Conservation (phyloP, 2,329 filamentous ascomycete genomes). For the Madurella mycetomatis region DNA sequence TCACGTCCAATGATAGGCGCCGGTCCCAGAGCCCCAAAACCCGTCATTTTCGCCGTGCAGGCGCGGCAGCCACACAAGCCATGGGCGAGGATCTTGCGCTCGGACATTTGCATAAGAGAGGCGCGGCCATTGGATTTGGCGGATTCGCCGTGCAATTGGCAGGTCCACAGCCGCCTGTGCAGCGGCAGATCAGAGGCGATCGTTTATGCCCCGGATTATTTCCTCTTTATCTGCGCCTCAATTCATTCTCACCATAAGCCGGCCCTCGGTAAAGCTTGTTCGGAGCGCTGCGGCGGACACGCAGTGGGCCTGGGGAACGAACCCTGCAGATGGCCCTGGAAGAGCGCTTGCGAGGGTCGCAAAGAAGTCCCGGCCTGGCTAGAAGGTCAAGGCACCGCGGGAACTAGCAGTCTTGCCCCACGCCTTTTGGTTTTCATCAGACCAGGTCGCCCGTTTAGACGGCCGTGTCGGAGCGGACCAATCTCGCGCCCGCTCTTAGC, state of each 20-base stretch:
- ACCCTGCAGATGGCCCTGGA: not conserved
- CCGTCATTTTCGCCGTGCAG: not conserved
- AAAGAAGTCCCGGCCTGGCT: too few species aligned
- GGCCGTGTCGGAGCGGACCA: not conserved
- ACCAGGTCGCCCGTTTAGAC: not conserved
- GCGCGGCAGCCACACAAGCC: not conserved
- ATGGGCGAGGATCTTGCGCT: not conserved
- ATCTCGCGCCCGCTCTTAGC: not conserved
- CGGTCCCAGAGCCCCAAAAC: not conserved
- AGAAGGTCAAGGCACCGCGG: too few species aligned
- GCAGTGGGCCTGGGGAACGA: not conserved
- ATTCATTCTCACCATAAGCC: not conserved
- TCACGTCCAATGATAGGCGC: conserved; percentile 6
- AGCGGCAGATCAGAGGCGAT: conserved; percentile 21
- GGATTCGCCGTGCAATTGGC: conserved; percentile 4
- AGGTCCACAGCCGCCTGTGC: conserved; percentile 9
- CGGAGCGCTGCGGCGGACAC: not conserved
- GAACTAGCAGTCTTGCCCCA: too few species aligned
- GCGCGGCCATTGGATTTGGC: not conserved
- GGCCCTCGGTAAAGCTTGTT: not conserved
- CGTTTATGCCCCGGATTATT: conserved; percentile 18
- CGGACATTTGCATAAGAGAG: not conserved
- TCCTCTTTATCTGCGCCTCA: not conserved
- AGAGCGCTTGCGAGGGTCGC: too few species aligned
- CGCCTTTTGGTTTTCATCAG: too few species aligned